Conservation (phyloP, 768 basidiomycete genomes). For the Tricholoma sp. region DNA sequence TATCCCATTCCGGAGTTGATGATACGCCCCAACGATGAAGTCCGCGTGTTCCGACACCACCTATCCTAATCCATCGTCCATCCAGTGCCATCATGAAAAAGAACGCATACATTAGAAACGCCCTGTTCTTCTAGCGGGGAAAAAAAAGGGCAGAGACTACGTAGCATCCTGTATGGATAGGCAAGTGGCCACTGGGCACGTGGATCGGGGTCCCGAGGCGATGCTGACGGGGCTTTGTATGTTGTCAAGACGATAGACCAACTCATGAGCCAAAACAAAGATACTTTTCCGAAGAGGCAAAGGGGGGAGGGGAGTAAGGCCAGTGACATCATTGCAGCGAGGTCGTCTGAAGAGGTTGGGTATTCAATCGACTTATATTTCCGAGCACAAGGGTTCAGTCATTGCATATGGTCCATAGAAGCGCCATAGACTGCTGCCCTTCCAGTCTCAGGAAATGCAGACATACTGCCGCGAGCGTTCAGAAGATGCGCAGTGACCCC, state of each 20-base stretch:
- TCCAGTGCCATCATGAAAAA: conserved; percentile 12
- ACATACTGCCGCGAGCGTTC: conserved; percentile 23
- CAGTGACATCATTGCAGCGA: conserved; percentile 36
- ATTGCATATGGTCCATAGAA: conserved; percentile 12
- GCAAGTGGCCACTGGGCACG: conserved; percentile 8
- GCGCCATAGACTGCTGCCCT: conserved; percentile 16
- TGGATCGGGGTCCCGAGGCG: conserved; percentile 47
- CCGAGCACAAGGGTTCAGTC: conserved; percentile 11
- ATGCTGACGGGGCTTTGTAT: conserved; percentile 44
- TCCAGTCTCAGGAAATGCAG: conserved; percentile 16
- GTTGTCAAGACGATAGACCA: conserved; percentile 23
- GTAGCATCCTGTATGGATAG: conserved; percentile 24
- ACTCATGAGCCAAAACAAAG: conserved; percentile 14
- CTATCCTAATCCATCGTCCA: conserved; percentile 31
- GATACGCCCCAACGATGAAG: conserved; percentile 18
- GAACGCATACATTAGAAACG: conserved; percentile 10
- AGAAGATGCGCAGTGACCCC: conserved; percentile 26
- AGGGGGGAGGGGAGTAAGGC: conserved; percentile 26
- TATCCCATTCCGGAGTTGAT: conserved; percentile 17
- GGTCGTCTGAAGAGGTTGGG: conserved; percentile 9
- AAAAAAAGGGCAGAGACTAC: conserved; percentile 8
- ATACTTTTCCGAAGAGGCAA: conserved; percentile 53
- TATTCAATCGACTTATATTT: conserved; percentile 4
- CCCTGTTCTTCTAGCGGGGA: conserved; percentile 19
- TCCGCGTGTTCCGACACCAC: conserved; percentile 44